These are phyloP conservation scores for Aspergillus texensis DNA, from an alignment of 2,329 filamentous ascomycete species.

Conservation along the genomic window DNA sequence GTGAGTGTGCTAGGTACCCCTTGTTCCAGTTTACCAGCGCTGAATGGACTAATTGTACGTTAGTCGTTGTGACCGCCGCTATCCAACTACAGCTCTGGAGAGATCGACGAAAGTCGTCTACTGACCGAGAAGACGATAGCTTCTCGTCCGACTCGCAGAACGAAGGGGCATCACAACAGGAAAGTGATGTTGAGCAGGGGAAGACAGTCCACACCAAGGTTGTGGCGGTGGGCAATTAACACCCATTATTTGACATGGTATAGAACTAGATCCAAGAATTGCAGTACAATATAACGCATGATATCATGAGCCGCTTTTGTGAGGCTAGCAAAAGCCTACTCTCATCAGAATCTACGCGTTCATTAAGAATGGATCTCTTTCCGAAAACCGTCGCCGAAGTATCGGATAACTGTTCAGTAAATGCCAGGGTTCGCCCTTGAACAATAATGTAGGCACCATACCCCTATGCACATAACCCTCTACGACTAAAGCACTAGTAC, in stretches of 20 bases:
- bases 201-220: background rate
- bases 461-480: rapidly evolving
- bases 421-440: too few species aligned
- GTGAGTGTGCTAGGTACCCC: constrained; percentile 24
- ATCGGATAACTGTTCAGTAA: too few species aligned
- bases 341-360: too few species aligned
- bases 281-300: rapidly evolving
- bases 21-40: rapidly evolving
- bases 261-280: background rate
- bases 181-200: background rate
- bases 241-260: background rate
- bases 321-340: too few species aligned
- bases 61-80: background rate
- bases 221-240: background rate
- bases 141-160: background rate
- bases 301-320: background rate
- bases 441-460: too few species aligned
- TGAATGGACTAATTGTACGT: rapidly evolving
- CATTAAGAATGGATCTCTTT: too few species aligned
- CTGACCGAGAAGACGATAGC: background rate
- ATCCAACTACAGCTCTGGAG: background rate
- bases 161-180: background rate
- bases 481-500: rapidly evolving
- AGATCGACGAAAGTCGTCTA: background rate
- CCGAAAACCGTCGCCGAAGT: too few species aligned